Percentiles rank a stretch among this genome's conserved stretches.
Conservation (phyloP, 2,329 filamentous ascomycete species). For the Penicillium brevicompactum region DNA sequence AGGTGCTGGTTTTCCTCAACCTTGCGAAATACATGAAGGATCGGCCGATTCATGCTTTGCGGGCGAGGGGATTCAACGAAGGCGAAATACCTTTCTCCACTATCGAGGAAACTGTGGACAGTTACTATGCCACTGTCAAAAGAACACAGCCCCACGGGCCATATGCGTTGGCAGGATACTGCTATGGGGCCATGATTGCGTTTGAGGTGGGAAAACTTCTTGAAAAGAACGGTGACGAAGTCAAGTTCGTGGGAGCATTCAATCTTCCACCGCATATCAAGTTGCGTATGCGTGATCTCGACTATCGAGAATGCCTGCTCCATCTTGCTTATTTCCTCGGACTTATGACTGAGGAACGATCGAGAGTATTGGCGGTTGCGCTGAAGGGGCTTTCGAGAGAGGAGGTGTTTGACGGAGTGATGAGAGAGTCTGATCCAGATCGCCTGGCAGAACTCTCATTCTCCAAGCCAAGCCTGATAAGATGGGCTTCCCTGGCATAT, state of each 20-base stretch:
- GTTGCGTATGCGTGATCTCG: conserved; percentile 42
- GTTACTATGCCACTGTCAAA: conserved; percentile 47
- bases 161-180: conserved; percentile 57
- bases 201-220: conserved; percentile 55
- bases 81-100: conserved; percentile 40
- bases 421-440: conserved; percentile 1
- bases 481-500: conserved; percentile 39
- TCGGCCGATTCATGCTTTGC: conserved; percentile 19
- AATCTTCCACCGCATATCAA: conserved; percentile 56
- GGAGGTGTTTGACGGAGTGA: conserved; percentile 11
- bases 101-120: conserved; percentile 44
- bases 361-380: conserved; percentile 19
- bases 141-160: conserved; percentile 51
- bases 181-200: conserved; percentile 52
- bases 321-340: conserved; percentile 46
- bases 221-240: conserved; percentile 39
- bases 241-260: conserved; percentile 50
- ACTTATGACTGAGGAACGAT: conserved; percentile 38
- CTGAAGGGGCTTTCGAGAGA: conserved; percentile 10
- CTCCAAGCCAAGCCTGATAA: conserved; percentile 23
- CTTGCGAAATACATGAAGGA: conserved; percentile 23
- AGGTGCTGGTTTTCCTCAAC: conserved; percentile 43
- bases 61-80: conserved; percentile 18
- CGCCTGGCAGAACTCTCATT: conserved; percentile 3
- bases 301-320: conserved; percentile 43